Percentiles rank a stretch among this genome's conserved stretches.
phyloP scores from a whole-genome alignment of 1,284 basidiomycete species.

The Fistulina hepatica region DNA sequence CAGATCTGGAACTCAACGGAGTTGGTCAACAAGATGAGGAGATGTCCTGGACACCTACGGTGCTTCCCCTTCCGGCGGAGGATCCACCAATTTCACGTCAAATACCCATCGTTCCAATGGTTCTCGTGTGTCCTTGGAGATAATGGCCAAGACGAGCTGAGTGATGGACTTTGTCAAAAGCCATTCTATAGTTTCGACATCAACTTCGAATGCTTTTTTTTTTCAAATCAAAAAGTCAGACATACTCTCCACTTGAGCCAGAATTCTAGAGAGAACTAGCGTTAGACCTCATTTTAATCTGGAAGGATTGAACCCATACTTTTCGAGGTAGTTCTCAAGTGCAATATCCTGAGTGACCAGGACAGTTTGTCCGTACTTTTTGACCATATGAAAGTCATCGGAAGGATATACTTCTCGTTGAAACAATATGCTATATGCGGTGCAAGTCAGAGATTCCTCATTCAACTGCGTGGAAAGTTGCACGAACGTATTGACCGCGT shows the following conservation, averaged over 20 bases:
- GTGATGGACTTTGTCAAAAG: slow-evolving; percentile 83
- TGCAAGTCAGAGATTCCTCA: slow-evolving; percentile 10
- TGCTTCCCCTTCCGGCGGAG: slow-evolving; percentile 35
- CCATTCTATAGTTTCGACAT: slow-evolving; percentile 59
- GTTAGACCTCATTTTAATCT: slow-evolving; percentile 9
- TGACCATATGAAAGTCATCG: slow-evolving; percentile 98
- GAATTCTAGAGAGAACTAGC: slow-evolving; percentile 44
- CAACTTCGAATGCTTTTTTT: slow-evolving; percentile 9
- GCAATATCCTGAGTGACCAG: slow-evolving; percentile 90
- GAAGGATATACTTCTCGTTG: slow-evolving; percentile 95
- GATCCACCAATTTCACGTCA: slow-evolving; percentile 77
- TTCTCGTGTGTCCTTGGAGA: slow-evolving; percentile 85
- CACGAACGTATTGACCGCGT: slow-evolving; percentile 85
- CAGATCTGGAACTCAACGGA: slow-evolving; percentile 25
- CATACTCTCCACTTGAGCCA: slow-evolving; percentile 84
- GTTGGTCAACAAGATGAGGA: slow-evolving; percentile 5
- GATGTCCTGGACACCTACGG: slow-evolving; percentile 31
- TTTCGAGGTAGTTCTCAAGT: slow-evolving; percentile 84
- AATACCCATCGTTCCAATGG: slow-evolving; percentile 98
- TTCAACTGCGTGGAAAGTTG: slow-evolving; percentile 6
- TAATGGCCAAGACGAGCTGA: slow-evolving; percentile 91
- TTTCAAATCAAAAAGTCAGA: slow-evolving; percentile 12
- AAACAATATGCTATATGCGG: slow-evolving; percentile 82
- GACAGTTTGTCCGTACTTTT: slow-evolving; percentile 96
- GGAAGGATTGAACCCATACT: slow-evolving; percentile 31